Percentiles rank a stretch among this genome's conserved stretches.
phyloP scores from a whole-genome alignment of 192 early-diverging fungal genomes.

The Coemansia sp. region DNA sequence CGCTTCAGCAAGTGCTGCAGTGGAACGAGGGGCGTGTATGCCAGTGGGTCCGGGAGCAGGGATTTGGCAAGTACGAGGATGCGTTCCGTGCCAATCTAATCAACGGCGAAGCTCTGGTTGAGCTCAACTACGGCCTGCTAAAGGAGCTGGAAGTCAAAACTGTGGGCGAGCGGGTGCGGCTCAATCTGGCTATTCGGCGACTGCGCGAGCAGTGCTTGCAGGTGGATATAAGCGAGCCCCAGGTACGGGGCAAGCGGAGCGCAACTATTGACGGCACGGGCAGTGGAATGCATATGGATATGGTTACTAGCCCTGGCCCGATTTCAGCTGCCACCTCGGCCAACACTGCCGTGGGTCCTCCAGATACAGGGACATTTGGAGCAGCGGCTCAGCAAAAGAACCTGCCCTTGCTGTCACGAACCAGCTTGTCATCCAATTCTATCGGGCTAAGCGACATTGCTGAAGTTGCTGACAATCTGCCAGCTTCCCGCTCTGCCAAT shows the following conservation, averaged over 20 bases:
- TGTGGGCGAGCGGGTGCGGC: constrained; percentile 80
- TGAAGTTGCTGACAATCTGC: no score
- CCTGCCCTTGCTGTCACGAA: constrained; percentile 30
- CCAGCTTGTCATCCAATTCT: constrained; percentile 29
- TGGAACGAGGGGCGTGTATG: constrained; percentile 56
- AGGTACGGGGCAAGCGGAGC: constrained; percentile 11
- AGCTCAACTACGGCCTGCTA: constrained; percentile 77
- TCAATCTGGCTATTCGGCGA: constrained; percentile 73
- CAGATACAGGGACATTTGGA: constrained; percentile 8
- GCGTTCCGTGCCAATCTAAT: constrained; percentile 70
- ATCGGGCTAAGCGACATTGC: constrained; percentile 18
- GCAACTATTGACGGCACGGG: constrained; percentile 8
- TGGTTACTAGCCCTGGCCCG: constrained; percentile 13
- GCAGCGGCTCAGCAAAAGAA: constrained; percentile 8
- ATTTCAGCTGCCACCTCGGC: constrained; percentile 18
- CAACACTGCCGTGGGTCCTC: constrained; percentile 4
- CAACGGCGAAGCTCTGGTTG: constrained; percentile 76
- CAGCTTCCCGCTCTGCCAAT: neutral
- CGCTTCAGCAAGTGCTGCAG: constrained; percentile 52
- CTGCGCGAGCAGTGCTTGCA: constrained; percentile 62
- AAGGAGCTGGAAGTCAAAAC: constrained; percentile 78
- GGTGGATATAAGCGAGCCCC: constrained; percentile 25
- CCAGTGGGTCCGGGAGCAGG: constrained; percentile 57
- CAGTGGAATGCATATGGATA: neutral
- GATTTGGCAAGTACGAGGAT: constrained; percentile 53